Evolutionary conservation across 106 monocot genomes (phyloP), one percentile per base, ranked within the genome.

Genomic region (Apostasia shenzhenica): DNA sequence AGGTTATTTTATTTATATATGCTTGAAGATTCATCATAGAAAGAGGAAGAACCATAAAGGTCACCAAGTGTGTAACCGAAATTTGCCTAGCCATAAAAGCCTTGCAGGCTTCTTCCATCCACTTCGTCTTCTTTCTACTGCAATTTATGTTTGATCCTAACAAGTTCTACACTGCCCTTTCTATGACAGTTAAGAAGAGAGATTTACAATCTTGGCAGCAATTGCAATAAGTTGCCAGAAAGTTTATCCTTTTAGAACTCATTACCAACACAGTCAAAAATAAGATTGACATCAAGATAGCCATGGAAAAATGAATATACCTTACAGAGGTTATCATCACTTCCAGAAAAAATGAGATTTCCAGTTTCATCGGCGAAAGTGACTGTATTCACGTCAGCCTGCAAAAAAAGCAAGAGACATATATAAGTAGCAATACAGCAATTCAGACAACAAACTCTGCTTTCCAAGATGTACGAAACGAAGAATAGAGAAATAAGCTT

Each of bases 361-460:
- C 95, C 86, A 67, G 86, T 86, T 69, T 92, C 95, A 81, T 97
- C 95, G 70, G 89, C 91, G 83, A 92, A 97, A 45, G 89, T 80
- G 42, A 89, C 95, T 40, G 91, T 80, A 60, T 97, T 97, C 55
- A 92, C 91, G 81, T 97, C 91, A 71, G 81, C 76, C 95, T 91
- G 76, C 9, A 69, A 67, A 73, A 59, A 73, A 74, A 59, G 61
- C 42, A 69, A 71, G 1, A 54, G 51, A 48, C 45, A 48, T 6
- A 0, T 47, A 14, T 64, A 64, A 64, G 41, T 48, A 47, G 6
- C 14, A 64, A 64, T 47, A 5, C 11, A 47, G 7, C 26, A 64
- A 48, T 13, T 55, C 6, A 55, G 2, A 55, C 6, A 13, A 13
- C 12, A 55, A 55, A 26, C 26, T 26, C 26, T 26, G 26, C 26